These are phyloP conservation scores for Trichoderma harzianum DNA, from an alignment of 2,329 filamentous ascomycete species.

Conservation along the genomic window DNA sequence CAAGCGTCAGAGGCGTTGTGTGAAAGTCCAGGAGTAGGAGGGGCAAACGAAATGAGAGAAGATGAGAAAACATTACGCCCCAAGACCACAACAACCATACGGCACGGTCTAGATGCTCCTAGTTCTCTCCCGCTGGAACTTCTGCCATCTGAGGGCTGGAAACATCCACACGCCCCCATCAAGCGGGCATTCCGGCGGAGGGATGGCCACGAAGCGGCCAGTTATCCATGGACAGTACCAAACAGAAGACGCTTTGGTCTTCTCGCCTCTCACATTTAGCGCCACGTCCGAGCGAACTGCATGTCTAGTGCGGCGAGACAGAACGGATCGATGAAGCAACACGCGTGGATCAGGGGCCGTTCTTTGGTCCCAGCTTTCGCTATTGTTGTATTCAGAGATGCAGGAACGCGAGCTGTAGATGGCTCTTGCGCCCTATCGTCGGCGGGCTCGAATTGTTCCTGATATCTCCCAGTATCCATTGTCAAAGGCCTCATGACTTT, in stretches of 20 bases:
- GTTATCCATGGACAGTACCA: neutral
- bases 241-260: neutral
- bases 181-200: neutral
- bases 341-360: neutral
- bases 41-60: neutral
- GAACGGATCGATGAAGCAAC: neutral
- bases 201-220: neutral
- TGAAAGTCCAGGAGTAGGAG: neutral
- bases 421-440: neutral
- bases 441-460: neutral
- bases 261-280: neutral
- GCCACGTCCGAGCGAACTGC: conserved; percentile 2
- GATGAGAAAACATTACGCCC: neutral
- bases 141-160: neutral
- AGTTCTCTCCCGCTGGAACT: neutral
- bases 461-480: neutral
- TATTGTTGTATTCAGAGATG: conserved; percentile 7
- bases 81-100: neutral
- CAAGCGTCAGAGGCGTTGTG: neutral
- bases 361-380: neutral
- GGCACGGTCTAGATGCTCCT: neutral
- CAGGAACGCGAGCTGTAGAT: conserved; percentile 16
- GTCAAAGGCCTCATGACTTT: neutral
- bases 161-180: neutral
- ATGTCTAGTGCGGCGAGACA: neutral